A percentile compares a stretch with the other conserved stretches of the same genome.
phyloP scores from a whole-genome alignment of 2,329 filamentous ascomycete genomes.

The Colletotrichum chrysophilum region DNA sequence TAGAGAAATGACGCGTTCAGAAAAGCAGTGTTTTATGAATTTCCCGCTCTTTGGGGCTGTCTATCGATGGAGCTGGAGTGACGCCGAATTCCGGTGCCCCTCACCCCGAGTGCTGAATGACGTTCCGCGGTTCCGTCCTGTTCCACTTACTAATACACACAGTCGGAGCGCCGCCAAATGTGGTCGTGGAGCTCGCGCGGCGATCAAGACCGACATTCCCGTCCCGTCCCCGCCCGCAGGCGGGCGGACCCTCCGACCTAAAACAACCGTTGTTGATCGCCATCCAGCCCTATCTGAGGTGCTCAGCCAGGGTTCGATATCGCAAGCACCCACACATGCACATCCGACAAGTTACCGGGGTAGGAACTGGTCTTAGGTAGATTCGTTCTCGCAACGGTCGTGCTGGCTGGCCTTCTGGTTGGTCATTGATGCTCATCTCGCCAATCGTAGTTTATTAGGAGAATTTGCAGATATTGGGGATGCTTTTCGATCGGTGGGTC shows the following conservation, averaged over 20 bases:
- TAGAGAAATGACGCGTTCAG: not conserved
- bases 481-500: not conserved
- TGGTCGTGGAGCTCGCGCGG: not conserved
- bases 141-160: constrained; percentile 21
- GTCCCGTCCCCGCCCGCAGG: not conserved
- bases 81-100: constrained; percentile 4
- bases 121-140: constrained; percentile 3
- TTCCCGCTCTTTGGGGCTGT: not conserved
- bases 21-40: not conserved
- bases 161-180: not conserved
- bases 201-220: not conserved
- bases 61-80: not conserved
- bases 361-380: not conserved
- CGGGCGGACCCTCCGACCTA: not conserved
- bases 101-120: constrained; percentile 1
- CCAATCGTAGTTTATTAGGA: not conserved
- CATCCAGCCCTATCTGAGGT: not conserved
- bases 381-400: not conserved
- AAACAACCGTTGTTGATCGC: not conserved
- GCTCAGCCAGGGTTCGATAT: not conserved
- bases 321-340: not conserved
- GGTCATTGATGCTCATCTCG: not conserved
- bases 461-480: not conserved
- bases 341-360: not conserved
- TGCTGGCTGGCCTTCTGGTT: not conserved